phyloP scores from a whole-genome alignment of 257 asterid genomes.

The Voacanga thouarsii region DNA sequence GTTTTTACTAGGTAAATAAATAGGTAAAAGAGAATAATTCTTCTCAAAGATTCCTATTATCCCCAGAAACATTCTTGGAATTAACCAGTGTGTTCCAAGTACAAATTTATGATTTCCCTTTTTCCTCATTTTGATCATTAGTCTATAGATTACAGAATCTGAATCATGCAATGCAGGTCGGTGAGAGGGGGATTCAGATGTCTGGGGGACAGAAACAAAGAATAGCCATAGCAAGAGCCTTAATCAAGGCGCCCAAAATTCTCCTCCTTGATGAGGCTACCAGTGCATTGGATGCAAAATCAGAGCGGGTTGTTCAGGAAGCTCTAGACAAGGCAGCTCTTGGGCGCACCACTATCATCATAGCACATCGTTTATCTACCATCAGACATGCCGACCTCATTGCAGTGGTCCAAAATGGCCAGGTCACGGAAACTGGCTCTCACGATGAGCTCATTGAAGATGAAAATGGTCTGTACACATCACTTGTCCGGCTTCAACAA shows the following conservation, averaged over 20 bases:
- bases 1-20: too few relatives aligned
- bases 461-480: slow-evolving; percentile 48
- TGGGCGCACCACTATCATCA: slow-evolving; percentile 78
- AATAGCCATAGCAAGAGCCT: slow-evolving; percentile 89
- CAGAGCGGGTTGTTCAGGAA: slow-evolving; percentile 77
- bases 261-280: slow-evolving; percentile 96
- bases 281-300: slow-evolving; percentile 85
- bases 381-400: slow-evolving; percentile 77
- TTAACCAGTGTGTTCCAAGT: too few relatives aligned
- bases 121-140: too few relatives aligned
- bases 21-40: too few relatives aligned
- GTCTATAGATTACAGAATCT: too few relatives aligned
- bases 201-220: slow-evolving; percentile 99
- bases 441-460: slow-evolving; percentile 51
- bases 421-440: slow-evolving; percentile 63
- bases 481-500: slow-evolving; percentile 68
- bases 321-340: slow-evolving; percentile 80
- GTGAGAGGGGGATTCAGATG: slow-evolving; percentile 89
- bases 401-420: slow-evolving; percentile 66
- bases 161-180: slow-evolving; percentile 51
- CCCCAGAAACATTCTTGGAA: too few relatives aligned
- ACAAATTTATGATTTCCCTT: too few relatives aligned
- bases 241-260: slow-evolving; percentile 70
- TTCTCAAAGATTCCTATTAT: too few relatives aligned
- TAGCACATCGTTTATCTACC: slow-evolving; percentile 95